A percentile compares a stretch with the other conserved stretches of the same genome.
Conservation (phyloP, 345 rosid species). For the Dimocarpus longan region DNA sequence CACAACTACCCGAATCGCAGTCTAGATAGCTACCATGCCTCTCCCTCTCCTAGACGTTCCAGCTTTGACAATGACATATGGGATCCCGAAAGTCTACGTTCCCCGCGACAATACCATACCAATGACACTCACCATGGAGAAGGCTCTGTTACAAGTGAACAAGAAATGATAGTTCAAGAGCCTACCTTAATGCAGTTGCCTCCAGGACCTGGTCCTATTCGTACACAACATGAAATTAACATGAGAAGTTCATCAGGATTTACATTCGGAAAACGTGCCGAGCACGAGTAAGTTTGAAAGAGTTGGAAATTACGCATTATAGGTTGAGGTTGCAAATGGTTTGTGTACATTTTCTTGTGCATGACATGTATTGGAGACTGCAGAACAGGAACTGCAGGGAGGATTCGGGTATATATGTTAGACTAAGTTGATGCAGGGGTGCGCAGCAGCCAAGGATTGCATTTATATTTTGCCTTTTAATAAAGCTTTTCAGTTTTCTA, state of each 20-base stretch:
- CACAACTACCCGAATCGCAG: constrained; percentile 48
- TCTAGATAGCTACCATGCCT: constrained; percentile 38
- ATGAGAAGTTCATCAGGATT: constrained; percentile 28
- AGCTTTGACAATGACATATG: constrained; percentile 39
- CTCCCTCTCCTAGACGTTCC: constrained; percentile 47
- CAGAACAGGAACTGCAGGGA: not conserved
- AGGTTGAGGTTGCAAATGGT: not conserved
- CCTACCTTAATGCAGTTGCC: constrained; percentile 30
- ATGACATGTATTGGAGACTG: not conserved
- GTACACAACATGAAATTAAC: constrained; percentile 33
- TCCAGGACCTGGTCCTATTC: constrained; percentile 27
- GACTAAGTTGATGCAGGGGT: not conserved
- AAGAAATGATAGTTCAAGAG: constrained; percentile 21
- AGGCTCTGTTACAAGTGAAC: constrained; percentile 23
- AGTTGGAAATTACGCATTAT: not conserved
- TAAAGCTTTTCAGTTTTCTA: too few relatives aligned
- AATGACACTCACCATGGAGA: constrained; percentile 15
- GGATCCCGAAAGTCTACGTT: constrained; percentile 54
- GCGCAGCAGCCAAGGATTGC: too few relatives aligned
- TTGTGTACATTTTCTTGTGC: not conserved
- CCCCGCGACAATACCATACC: constrained; percentile 31
- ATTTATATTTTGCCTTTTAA: too few relatives aligned
- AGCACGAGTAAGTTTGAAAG: not conserved
- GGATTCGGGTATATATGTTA: not conserved
- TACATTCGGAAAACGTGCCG: constrained; percentile 30